Conservation (phyloP, 2,329 filamentous ascomycete genomes). For the Diaporthe helianthi region DNA sequence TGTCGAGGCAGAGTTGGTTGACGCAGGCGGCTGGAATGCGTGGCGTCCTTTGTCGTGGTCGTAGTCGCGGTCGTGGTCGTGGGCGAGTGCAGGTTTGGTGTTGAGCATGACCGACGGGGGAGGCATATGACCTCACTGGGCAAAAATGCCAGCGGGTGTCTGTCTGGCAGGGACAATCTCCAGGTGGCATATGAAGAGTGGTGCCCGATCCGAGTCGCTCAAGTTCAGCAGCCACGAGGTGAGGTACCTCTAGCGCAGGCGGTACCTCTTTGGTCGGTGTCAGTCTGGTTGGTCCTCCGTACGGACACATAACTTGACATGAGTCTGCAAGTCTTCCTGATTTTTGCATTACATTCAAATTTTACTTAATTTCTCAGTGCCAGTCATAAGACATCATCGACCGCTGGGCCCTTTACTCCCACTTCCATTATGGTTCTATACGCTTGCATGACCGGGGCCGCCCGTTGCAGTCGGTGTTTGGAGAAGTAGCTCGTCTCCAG, state of each 20-base stretch:
- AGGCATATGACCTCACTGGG: conserved; percentile 21
- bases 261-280: not conserved
- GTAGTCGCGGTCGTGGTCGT: conserved; percentile 1
- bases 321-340: not conserved
- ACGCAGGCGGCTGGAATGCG: conserved; percentile 10
- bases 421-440: not conserved
- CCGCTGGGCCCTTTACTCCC: not conserved
- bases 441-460: not conserved
- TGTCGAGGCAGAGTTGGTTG: not conserved
- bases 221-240: conserved; percentile 3
- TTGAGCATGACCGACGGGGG: not conserved
- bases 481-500: conserved; percentile 18
- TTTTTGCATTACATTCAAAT: not conserved
- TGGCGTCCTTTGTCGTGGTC: conserved; percentile 23
- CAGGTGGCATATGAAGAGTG: conserved; percentile 5
- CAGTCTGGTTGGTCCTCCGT: too few relatives aligned
- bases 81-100: not conserved
- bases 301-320: too few relatives aligned
- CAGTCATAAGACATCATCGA: not conserved
- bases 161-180: conserved; percentile 15
- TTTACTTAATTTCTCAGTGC: not conserved
- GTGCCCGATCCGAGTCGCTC: conserved; percentile 16
- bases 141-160: conserved; percentile 15
- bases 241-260: not conserved
- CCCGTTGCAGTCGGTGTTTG: conserved; percentile 5